These are phyloP conservation scores for Fusarium sp. DNA, from an alignment of 2,329 filamentous ascomycete species.

Conservation along the genomic window DNA sequence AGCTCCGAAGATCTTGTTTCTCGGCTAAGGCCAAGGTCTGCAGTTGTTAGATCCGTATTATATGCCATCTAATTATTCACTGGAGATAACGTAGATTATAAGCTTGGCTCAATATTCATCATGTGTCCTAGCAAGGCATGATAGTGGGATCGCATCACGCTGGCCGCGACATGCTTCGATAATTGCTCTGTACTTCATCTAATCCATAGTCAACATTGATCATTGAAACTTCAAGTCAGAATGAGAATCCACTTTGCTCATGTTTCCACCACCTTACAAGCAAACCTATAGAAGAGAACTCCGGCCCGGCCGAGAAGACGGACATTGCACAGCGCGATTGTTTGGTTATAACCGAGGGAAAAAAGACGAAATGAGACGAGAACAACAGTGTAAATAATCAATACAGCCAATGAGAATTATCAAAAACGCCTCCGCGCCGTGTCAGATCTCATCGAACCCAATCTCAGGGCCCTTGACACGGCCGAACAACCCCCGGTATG, in stretches of 20 bases:
- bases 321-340: constrained; percentile 18
- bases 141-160: constrained; percentile 7
- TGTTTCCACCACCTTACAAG: background rate
- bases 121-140: background rate
- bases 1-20: constrained; percentile 17
- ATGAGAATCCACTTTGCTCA: constrained; percentile 2
- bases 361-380: background rate
- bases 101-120: background rate
- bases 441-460: constrained; percentile 21
- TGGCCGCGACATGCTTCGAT: constrained; percentile 37
- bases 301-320: constrained; percentile 2
- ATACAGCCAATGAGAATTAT: constrained; percentile 1
- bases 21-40: background rate
- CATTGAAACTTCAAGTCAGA: background rate
- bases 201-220: background rate
- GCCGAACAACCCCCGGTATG: constrained; percentile 24
- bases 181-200: constrained; percentile 16
- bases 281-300: background rate
- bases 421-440: background rate
- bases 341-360: constrained; percentile 9
- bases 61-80: background rate
- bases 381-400: background rate
- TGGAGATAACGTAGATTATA: background rate
- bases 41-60: background rate
- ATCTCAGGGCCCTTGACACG: constrained; percentile 12